phyloP scores from a whole-genome alignment of 495 filamentous ascomycete species.

The Parathielavia hyrcaniae region DNA sequence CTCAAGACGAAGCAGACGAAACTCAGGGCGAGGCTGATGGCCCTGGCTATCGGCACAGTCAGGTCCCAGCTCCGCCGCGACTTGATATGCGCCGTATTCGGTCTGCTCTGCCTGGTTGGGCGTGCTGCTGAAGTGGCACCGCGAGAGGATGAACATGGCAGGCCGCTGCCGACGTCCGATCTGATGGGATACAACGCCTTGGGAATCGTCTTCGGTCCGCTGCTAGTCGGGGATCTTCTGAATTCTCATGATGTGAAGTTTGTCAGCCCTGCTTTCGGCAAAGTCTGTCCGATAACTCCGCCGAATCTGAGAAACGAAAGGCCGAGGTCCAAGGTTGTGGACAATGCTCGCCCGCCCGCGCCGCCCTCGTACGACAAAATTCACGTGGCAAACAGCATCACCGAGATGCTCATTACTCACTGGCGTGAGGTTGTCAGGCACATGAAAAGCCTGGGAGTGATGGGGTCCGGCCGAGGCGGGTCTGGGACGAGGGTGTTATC shows the following conservation, averaged over 20 bases:
- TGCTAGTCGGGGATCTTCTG: conserved; percentile 54
- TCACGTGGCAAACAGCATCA: conserved; percentile 47
- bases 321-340: conserved; percentile 21
- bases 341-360: conserved; percentile 14
- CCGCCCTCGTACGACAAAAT: conserved; percentile 39
- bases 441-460: conserved; percentile 37
- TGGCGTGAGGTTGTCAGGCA: conserved; percentile 56
- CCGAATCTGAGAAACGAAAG: conserved; percentile 38
- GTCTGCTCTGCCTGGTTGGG: conserved; percentile 53
- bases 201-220: conserved; percentile 58
- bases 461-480: conserved; percentile 19
- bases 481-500: background rate
- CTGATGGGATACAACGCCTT: conserved; percentile 58
- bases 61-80: conserved; percentile 53
- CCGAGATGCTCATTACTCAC: conserved; percentile 53
- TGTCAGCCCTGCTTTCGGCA: conserved; percentile 32
- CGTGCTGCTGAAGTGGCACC: conserved; percentile 44
- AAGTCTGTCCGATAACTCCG: conserved; percentile 33
- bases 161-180: conserved; percentile 43
- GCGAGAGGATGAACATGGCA: conserved; percentile 43
- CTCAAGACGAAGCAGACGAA: conserved; percentile 46
- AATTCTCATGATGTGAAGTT: conserved; percentile 39
- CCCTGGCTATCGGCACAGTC: conserved; percentile 53
- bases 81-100: conserved; percentile 61
- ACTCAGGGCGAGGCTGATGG: conserved; percentile 55